Conservation (phyloP, 2,329 filamentous ascomycete species). For the Cladophialophora carrionii region DNA sequence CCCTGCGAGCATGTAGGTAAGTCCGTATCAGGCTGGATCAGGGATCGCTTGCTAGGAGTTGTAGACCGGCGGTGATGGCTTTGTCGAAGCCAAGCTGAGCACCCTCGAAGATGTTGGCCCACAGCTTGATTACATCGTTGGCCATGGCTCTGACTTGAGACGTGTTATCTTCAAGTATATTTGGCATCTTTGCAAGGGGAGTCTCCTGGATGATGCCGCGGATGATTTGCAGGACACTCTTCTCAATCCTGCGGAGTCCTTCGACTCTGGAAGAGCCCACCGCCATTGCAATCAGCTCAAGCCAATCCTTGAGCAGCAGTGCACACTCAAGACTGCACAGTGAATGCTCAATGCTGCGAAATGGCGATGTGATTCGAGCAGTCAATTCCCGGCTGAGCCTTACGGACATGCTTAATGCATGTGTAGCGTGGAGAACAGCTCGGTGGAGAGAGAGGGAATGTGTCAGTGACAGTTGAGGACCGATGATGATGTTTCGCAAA, state of each 20-base stretch:
- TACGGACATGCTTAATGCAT: too few species aligned
- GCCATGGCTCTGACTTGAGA: constrained; percentile 31
- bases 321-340: too few species aligned
- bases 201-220: constrained; percentile 36
- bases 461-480: too few species aligned
- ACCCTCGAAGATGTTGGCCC: constrained; percentile 38
- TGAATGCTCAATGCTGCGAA: too few species aligned
- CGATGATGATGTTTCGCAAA: too few species aligned
- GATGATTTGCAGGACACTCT: constrained; percentile 28
- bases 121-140: constrained; percentile 33
- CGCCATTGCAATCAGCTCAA: not conserved
- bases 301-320: too few species aligned
- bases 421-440: too few species aligned
- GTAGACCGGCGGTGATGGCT: constrained; percentile 19
- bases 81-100: constrained; percentile 25
- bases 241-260: constrained; percentile 13
- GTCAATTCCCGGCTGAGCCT: too few species aligned
- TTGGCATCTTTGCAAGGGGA: constrained; percentile 9
- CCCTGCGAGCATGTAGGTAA: constrained; percentile 52
- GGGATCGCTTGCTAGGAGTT: constrained; percentile 22
- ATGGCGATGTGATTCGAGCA: too few species aligned
- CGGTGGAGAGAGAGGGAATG: too few species aligned
- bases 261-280: not conserved
- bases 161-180: constrained; percentile 10
- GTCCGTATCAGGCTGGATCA: constrained; percentile 38